A percentile compares a stretch with the other conserved stretches of the same genome.
phyloP scores from a whole-genome alignment of 1,139 yeast genomes.

The Debaryomyces fabryi region DNA sequence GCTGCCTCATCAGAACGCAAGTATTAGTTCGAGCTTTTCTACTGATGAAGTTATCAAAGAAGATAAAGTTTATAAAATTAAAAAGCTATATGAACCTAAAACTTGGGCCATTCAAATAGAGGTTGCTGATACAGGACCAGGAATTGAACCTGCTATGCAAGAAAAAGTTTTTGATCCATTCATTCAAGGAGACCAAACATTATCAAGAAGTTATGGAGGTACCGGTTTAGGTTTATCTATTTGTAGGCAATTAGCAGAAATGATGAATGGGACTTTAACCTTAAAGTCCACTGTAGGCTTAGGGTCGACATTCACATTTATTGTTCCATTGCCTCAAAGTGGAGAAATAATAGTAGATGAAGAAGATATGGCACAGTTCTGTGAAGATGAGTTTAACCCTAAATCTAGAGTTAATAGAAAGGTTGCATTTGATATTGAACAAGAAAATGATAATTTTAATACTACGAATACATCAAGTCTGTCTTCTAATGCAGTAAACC shows the following conservation, averaged over 20 bases:
- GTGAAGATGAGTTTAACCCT: slow-evolving; percentile 50
- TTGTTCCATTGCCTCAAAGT: slow-evolving; percentile 75
- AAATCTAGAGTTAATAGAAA: slow-evolving; percentile 38
- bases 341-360: slow-evolving; percentile 56
- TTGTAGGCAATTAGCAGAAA: slow-evolving; percentile 84
- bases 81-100: slow-evolving; percentile 42
- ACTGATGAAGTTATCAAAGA: slow-evolving; percentile 32
- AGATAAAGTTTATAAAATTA: slow-evolving; percentile 37
- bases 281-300: slow-evolving; percentile 68
- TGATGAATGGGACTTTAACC: slow-evolving; percentile 85
- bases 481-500: background rate
- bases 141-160: slow-evolving; percentile 78
- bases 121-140: slow-evolving; percentile 91
- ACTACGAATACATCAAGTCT: background rate
- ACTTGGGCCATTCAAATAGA: slow-evolving; percentile 71
- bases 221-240: slow-evolving; percentile 94
- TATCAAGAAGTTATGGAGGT: slow-evolving; percentile 91
- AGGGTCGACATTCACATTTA: slow-evolving; percentile 81
- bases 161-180: slow-evolving; percentile 92
- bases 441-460: slow-evolving; percentile 6
- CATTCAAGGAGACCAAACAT: slow-evolving; percentile 94
- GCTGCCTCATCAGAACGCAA: slow-evolving; percentile 16
- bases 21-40: slow-evolving; percentile 16
- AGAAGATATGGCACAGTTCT: slow-evolving; percentile 41
- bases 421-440: slow-evolving; percentile 34